A percentile compares a stretch with the other conserved stretches of the same genome.
Evolutionary conservation across 2,329 filamentous ascomycete genomes (phyloP).

Genomic region (Alternaria sp.): DNA sequence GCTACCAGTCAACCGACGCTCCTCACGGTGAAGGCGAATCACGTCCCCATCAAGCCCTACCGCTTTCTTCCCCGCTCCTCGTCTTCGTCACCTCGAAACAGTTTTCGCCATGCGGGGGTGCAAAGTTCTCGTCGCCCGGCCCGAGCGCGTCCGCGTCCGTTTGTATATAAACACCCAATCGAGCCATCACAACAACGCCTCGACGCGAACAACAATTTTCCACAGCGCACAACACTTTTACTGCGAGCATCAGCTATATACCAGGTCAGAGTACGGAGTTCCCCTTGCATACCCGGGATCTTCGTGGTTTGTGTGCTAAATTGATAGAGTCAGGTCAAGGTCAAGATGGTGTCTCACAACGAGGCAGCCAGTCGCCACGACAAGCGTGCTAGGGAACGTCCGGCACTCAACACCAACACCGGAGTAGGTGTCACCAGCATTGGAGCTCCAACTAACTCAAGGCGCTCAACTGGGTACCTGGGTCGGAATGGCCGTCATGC

Average conservation of each 20-base stretch:
- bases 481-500: neutral
- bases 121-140: neutral
- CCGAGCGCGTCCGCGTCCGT: neutral
- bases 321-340: neutral
- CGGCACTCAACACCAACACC: constrained; percentile 1
- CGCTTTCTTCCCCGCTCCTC: neutral
- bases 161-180: constrained; percentile 4
- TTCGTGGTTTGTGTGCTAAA: neutral
- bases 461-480: neutral
- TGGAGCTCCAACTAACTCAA: constrained; percentile 2
- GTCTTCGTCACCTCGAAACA: neutral
- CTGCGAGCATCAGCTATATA: neutral
- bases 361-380: neutral
- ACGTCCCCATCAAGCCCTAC: neutral
- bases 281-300: neutral
- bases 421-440: constrained; percentile 8
- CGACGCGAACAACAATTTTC: neutral
- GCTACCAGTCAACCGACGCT: neutral
- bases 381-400: neutral
- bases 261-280: neutral
- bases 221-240: neutral
- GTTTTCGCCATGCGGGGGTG: neutral
- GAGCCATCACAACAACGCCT: neutral
- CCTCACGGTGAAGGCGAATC: neutral
- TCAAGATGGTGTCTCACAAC: constrained; percentile 2